phyloP scores from a whole-genome alignment of 805 yeast genomes.

The Saturnispora gosingensis region DNA sequence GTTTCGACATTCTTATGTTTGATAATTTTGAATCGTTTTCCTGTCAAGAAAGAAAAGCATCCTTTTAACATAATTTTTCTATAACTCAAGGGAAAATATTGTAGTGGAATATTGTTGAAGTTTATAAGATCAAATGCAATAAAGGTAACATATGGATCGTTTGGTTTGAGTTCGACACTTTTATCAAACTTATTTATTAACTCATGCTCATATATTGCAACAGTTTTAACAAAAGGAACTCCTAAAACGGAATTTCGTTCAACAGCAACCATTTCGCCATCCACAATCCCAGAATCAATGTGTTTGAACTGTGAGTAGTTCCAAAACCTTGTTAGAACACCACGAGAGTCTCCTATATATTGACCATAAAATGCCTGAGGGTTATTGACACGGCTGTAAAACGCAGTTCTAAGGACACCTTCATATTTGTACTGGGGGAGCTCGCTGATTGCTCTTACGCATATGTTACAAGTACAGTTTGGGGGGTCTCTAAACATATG shows the following conservation, averaged over 20 bases:
- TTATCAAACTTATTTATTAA: neutral
- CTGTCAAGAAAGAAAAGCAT: neutral
- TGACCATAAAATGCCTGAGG: slow-evolving; percentile 44
- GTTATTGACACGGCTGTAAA: slow-evolving; percentile 65
- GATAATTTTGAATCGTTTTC: neutral
- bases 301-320: slow-evolving; percentile 21
- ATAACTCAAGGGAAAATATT: slow-evolving; percentile 1
- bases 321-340: slow-evolving; percentile 28
- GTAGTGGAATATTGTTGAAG: slow-evolving; percentile 34
- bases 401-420: slow-evolving; percentile 42
- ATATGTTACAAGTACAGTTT: slow-evolving; percentile 10
- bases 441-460: slow-evolving; percentile 21
- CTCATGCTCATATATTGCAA: slow-evolving; percentile 32
- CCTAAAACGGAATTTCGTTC: slow-evolving; percentile 56
- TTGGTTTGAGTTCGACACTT: neutral
- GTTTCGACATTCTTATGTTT: neutral
- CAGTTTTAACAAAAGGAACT: slow-evolving; percentile 68
- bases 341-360: slow-evolving; percentile 14
- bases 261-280: slow-evolving; percentile 92
- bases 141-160: slow-evolving; percentile 23
- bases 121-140: slow-evolving; percentile 67
- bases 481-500: slow-evolving; percentile 45
- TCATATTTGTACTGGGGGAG: neutral
- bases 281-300: slow-evolving; percentile 42
- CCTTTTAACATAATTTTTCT: neutral